Evolutionary conservation across 2,329 filamentous ascomycete genomes (phyloP).

Genomic region (Raffaelea ambrosiae): DNA sequence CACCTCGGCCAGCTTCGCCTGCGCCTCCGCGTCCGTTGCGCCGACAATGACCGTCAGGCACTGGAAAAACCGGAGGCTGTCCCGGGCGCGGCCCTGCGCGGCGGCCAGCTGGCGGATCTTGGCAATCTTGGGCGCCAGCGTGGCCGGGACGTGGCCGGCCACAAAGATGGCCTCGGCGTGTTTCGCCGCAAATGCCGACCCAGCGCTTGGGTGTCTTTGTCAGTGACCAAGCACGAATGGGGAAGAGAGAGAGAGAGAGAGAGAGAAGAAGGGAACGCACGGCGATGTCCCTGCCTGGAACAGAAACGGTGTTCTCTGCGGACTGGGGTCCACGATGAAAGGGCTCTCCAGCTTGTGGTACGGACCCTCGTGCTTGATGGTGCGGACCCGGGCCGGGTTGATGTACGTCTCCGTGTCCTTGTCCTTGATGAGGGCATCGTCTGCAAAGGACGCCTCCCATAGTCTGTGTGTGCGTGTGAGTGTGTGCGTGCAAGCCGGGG

Average conservation of each 20-base stretch:
- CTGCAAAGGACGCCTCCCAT: conserved; percentile 8
- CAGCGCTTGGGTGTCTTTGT: conserved; percentile 3
- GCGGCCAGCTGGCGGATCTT: conserved; percentile 9
- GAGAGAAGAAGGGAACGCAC: not conserved
- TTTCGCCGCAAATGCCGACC: conserved; percentile 12
- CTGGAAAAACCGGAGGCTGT: conserved; percentile 13
- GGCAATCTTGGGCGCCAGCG: conserved; percentile 4
- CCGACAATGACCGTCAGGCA: conserved; percentile 12
- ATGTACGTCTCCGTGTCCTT: not conserved
- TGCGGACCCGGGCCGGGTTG: conserved; percentile 6
- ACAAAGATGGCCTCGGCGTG: conserved; percentile 12
- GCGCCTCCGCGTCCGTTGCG: conserved; percentile 13
- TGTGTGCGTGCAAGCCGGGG: too few relatives aligned
- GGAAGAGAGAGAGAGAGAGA: not conserved
- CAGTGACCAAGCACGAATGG: not conserved
- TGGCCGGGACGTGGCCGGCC: not conserved
- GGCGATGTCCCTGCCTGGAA: conserved; percentile 13
- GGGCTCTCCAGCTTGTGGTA: conserved; percentile 1
- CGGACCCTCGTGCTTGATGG: conserved; percentile 5
- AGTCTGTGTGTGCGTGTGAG: too few relatives aligned
- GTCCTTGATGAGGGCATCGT: conserved; percentile 6
- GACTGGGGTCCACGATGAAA: conserved; percentile 4
- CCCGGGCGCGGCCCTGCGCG: conserved; percentile 10
- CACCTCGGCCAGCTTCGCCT: conserved; percentile 12
- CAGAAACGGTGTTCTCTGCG: conserved; percentile 11